Conservation (phyloP, 352 stramenopile species). For the Globisporangium parvum region DNA sequence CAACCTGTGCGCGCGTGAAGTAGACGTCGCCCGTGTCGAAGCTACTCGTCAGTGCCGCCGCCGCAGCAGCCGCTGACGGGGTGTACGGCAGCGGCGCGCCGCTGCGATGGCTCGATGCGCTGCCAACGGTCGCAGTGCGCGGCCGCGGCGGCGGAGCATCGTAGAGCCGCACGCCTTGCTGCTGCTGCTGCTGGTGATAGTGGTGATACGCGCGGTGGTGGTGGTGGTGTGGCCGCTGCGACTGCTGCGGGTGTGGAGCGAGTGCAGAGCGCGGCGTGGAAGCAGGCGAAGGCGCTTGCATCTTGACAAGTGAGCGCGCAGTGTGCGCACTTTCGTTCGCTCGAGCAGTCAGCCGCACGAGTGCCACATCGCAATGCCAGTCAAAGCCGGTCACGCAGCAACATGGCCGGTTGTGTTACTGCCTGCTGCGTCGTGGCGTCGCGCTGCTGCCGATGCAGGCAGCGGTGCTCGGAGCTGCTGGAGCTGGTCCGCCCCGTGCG, state of each 20-base stretch:
- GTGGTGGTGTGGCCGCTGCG: neutral
- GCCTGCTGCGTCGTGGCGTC: neutral
- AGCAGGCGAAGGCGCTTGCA: neutral
- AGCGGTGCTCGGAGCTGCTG: too few relatives aligned
- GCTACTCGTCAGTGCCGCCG: neutral
- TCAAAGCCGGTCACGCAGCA: neutral
- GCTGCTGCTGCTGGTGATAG: neutral
- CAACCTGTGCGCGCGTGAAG: conserved; percentile 10
- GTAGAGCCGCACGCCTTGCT: conserved; percentile 10
- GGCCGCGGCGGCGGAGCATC: conserved; percentile 1
- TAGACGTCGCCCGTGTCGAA: conserved; percentile 2
- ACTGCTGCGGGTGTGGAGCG: neutral
- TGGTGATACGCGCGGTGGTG: neutral
- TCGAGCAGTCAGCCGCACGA: neutral
- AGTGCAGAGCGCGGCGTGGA: neutral
- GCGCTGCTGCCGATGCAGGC: neutral
- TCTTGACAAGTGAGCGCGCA: neutral
- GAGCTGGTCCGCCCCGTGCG: too few relatives aligned
- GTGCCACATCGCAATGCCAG: neutral
- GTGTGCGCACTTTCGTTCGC: neutral
- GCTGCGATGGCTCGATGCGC: neutral
- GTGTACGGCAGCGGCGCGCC: neutral
- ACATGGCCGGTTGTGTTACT: conserved; percentile 1
- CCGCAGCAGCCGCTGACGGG: neutral
- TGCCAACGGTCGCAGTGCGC: neutral